Conservation (phyloP, 148 eudicot genomes). For the Rhododendron simsii region DNA sequence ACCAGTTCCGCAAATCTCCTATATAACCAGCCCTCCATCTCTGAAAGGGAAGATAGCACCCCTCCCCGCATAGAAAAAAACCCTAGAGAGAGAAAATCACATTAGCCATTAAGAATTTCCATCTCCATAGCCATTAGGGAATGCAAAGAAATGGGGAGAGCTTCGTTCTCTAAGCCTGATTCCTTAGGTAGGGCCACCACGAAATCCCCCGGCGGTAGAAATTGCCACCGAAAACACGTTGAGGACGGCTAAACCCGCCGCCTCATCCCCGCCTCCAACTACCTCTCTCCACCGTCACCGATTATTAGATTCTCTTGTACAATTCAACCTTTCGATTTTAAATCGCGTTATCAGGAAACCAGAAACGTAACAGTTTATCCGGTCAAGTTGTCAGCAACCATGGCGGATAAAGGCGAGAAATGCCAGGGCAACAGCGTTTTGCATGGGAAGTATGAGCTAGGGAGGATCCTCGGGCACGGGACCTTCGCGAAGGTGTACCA, state of each 20-base stretch:
- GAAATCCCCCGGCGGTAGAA: slow-evolving; percentile 40
- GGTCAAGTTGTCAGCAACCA: neutral
- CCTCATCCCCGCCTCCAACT: neutral
- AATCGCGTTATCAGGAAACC: too few relatives aligned
- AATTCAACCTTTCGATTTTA: neutral
- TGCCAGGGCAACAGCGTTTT: slow-evolving; percentile 24
- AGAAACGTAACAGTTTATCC: neutral
- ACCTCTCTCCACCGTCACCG: neutral
- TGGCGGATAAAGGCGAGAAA: slow-evolving; percentile 17
- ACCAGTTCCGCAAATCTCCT: neutral
- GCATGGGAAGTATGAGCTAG: slow-evolving; percentile 68
- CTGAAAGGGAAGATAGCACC: neutral
- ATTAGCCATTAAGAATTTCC: neutral
- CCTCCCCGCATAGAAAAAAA: neutral
- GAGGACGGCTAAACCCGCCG: slow-evolving; percentile 52
- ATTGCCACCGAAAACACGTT: slow-evolving; percentile 76
- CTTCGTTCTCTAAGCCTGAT: slow-evolving; percentile 29
- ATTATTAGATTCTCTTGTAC: neutral
- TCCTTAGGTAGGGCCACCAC: slow-evolving; percentile 13
- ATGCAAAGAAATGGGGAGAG: slow-evolving; percentile 67
- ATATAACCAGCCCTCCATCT: neutral
- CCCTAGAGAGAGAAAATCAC: neutral
- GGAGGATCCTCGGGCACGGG: slow-evolving; percentile 69
- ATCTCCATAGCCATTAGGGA: slow-evolving; percentile 15
- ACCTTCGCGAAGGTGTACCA: slow-evolving; percentile 74